Evolutionary conservation across 345 rosid species (phyloP), one percentile per base, ranked within the genome.

Genomic region (Bretschneidera sinensis): DNA sequence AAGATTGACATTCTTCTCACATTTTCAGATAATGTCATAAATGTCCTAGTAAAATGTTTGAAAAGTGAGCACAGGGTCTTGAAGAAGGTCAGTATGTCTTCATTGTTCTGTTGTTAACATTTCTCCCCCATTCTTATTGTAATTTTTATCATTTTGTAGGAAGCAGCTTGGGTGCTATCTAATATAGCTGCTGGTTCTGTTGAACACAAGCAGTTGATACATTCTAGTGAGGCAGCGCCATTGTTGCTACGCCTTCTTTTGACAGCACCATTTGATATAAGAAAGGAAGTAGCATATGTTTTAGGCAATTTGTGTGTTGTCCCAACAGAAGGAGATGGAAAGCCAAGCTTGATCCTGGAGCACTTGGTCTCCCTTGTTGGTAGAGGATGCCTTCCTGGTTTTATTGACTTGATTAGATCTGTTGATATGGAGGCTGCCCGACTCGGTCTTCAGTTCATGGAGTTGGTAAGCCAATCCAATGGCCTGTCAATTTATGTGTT

Each of bases 131-230:
- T 67, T 62, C 62, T 31, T 2, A 65, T 39, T 20, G 18, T 21
- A 43, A n/a, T 33, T 59, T 61, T 39, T 35, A 31, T 43, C 14
- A 62, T 53, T 58, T 5, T 70, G 54, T 52, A 94, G 99, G 99
- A 94, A 86, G 89, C 96, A 57, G 82, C 97, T 49, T 94, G 99
- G 99, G 97, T 86, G 70, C 64, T 94, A 61, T 94, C 97, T 56
- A 94, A 94, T 75, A 74, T 90, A 76, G 97, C 99, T 18, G 91
- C 89, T 16, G 99, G 97, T 68, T 88, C 99, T 25, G 54, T 83
- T 57, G 95, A 88, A 65, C 97, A 86, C 73, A 94, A 94, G 83
- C 79, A 67, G 69, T 55, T 82, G 67, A 82, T 94, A 77, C 82
- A 65, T 81, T 78, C 69, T 7, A 83, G 91, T 24, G 96, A 87